Evolutionary conservation across 192 early-diverging fungal genomes (phyloP).

Genomic region (Chytriomyces confervae): DNA sequence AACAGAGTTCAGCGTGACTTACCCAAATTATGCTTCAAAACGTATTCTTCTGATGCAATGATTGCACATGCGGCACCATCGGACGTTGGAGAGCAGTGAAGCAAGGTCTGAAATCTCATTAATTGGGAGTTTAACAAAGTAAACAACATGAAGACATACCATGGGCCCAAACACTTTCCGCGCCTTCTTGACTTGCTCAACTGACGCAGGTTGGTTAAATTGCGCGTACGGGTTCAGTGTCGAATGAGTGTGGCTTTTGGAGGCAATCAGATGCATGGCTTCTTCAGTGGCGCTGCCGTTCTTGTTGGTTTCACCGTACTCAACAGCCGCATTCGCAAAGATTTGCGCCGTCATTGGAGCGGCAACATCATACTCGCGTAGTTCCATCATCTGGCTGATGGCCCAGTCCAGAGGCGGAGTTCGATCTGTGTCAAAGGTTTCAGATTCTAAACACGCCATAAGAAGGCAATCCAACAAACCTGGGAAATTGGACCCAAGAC

Average conservation of each 20-base stretch:
- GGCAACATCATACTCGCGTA: conserved; percentile 57
- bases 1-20: conserved; percentile 14
- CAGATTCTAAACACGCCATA: not conserved
- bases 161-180: conserved; percentile 72
- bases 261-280: conserved; percentile 71
- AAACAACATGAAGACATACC: conserved; percentile 35
- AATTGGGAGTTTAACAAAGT: too few species aligned
- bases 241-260: conserved; percentile 76
- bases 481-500: not conserved
- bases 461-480: not conserved
- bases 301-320: conserved; percentile 69
- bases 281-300: conserved; percentile 11
- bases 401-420: conserved; percentile 72
- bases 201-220: conserved; percentile 57
- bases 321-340: conserved; percentile 75
- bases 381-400: conserved; percentile 58
- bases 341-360: conserved; percentile 72
- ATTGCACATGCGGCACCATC: conserved; percentile 73
- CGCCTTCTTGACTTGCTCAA: conserved; percentile 62
- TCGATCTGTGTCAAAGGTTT: conserved; percentile 56
- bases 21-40: conserved; percentile 61
- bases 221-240: conserved; percentile 75
- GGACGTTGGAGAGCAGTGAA: conserved; percentile 79
- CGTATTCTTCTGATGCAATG: conserved; percentile 72
- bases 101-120: conserved; percentile 35